These are phyloP conservation scores for Arthrobotrys entomopaga DNA, from an alignment of 2,329 filamentous ascomycete species.

Conservation along the genomic window DNA sequence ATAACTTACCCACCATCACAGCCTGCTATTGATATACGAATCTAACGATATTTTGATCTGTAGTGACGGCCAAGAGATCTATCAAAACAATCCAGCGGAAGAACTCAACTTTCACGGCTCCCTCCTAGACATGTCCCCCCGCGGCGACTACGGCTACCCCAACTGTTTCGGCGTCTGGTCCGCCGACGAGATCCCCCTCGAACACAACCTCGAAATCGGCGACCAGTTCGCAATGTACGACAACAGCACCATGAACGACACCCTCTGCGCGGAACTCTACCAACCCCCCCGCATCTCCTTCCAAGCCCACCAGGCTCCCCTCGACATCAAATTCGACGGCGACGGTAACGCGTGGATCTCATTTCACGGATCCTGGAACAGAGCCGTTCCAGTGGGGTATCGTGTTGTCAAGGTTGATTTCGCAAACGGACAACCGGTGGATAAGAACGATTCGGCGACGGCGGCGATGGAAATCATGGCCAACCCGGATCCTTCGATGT, in stretches of 20 bases:
- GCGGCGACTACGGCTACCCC: slow-evolving; percentile 72
- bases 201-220: slow-evolving; percentile 64
- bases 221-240: slow-evolving; percentile 66
- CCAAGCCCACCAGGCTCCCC: slow-evolving; percentile 74
- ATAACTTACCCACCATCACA: background rate
- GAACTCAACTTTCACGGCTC: slow-evolving; percentile 78
- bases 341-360: slow-evolving; percentile 71
- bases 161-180: slow-evolving; percentile 75
- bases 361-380: slow-evolving; percentile 78
- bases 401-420: slow-evolving; percentile 62
- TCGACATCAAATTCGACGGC: slow-evolving; percentile 75
- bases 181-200: slow-evolving; percentile 64
- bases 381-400: slow-evolving; percentile 61
- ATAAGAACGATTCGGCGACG: slow-evolving; percentile 14
- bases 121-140: slow-evolving; percentile 65
- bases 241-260: slow-evolving; percentile 64
- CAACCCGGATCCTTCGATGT: slow-evolving; percentile 47
- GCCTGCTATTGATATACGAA: background rate
- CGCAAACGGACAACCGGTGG: slow-evolving; percentile 42
- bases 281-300: slow-evolving; percentile 69
- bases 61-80: slow-evolving; percentile 68
- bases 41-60: background rate
- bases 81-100: slow-evolving; percentile 75
- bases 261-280: slow-evolving; percentile 63
- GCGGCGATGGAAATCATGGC: slow-evolving; percentile 59